Evolutionary conservation across 371 early-diverging fungal species (phyloP), one percentile per base, ranked within the genome.

Genomic region (Smittium culicis): DNA sequence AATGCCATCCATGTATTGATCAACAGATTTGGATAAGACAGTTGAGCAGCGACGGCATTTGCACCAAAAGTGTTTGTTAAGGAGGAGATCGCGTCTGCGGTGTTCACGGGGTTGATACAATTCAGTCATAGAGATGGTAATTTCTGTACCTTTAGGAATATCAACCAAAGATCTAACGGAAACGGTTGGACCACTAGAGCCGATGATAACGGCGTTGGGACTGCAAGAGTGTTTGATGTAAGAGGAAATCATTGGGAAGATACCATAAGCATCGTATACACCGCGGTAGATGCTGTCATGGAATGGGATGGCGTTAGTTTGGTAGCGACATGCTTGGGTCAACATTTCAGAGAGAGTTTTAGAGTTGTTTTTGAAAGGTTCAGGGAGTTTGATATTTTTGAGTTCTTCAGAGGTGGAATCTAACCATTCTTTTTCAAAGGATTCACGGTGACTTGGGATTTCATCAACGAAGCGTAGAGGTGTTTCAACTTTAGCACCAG

Each of bases 51-150:
- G 76, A 59, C 76, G 77, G 73, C 88, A 88, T 73, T 86, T 83
- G 75, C 88, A 88, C 84, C 85, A 84, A 68, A 86, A 84, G 66
- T 85, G 87, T 35, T 83, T 83, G 25, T 82, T 72, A 17, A 72
- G 64, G 65, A 83, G 69, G 20, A 88, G 74, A 33, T 83, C 83
- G 67, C 81, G 82, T 31, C 85, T 82, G 33, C 88, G 80, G 69
- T 85, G 83, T 68, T 86, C 82, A 58, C 88, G 82, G 28, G 84
- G 77, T 64, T 84, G 84, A 72, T 79, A 86, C 16, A 87, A 72
- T 67, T 88, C 87, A 64, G 84, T 82, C 57, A 82, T 85, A 35
- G 82, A 81, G 34, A 88, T 81, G 1, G 81, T 80, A 20, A 87
- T 71, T 33, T 83, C 86, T 29, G 82, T 78, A 27, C 81, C 83